These are phyloP conservation scores for Scolecobasidium constrictum DNA, from an alignment of 2,329 filamentous ascomycete genomes.

Conservation along the genomic window DNA sequence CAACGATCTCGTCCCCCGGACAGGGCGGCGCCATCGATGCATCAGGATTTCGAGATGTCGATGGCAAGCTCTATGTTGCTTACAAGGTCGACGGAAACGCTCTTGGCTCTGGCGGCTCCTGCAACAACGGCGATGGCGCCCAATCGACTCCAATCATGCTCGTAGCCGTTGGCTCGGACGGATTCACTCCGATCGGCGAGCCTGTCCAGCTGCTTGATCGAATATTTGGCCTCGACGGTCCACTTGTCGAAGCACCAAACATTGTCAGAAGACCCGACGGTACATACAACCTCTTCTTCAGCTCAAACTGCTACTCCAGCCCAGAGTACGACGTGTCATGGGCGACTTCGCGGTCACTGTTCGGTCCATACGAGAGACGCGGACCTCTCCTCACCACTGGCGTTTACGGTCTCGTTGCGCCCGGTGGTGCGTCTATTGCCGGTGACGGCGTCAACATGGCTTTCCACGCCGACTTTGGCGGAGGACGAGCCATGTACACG, in stretches of 20 bases:
- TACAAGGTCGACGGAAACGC: slow-evolving; percentile 60
- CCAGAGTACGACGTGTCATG: slow-evolving; percentile 49
- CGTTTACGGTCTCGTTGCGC: slow-evolving; percentile 10
- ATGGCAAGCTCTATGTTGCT: slow-evolving; percentile 45
- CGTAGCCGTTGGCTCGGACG: slow-evolving; percentile 41
- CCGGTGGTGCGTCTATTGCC: slow-evolving; percentile 12
- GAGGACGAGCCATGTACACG: slow-evolving; percentile 10
- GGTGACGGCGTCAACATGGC: slow-evolving; percentile 9
- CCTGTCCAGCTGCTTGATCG: slow-evolving; percentile 38
- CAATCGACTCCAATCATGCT: slow-evolving; percentile 45
- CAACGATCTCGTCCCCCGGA: slow-evolving; percentile 7
- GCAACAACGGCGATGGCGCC: slow-evolving; percentile 34
- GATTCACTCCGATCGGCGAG: slow-evolving; percentile 41
- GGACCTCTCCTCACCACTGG: slow-evolving; percentile 11
- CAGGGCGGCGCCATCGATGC: slow-evolving; percentile 53
- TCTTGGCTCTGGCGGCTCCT: slow-evolving; percentile 35
- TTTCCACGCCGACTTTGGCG: slow-evolving; percentile 8
- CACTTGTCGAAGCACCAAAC: slow-evolving; percentile 51
- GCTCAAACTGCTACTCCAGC: slow-evolving; percentile 47
- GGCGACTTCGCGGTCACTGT: slow-evolving; percentile 32
- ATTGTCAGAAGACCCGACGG: slow-evolving; percentile 36
- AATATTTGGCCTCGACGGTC: slow-evolving; percentile 34
- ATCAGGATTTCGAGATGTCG: slow-evolving; percentile 45
- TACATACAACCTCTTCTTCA: slow-evolving; percentile 52
- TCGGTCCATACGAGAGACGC: slow-evolving; percentile 14